Base-by-base conservation (phyloP, 2,329 filamentous ascomycete genomes). In the Trichoderma koningii region DNA sequence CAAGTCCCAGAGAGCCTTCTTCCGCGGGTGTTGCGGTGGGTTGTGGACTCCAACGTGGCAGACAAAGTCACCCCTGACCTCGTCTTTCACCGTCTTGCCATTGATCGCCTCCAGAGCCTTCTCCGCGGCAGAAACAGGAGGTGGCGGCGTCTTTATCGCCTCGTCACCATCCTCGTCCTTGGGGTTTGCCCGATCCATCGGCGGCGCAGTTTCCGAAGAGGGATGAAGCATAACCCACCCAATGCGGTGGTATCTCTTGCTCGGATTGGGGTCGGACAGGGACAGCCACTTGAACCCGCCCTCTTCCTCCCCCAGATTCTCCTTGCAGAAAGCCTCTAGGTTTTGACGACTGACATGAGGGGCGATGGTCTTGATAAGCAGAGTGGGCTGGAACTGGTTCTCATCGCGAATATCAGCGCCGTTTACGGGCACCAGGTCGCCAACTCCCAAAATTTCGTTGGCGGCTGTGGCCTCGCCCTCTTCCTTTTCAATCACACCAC, bases 221-320 rank as follows among this genome's bases (percentile, higher is more conserved):
- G 92, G 90, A 72, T 98, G 90, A 10, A 99, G 84, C 85, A 98
- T 95, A 67, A 99, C 96, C 94, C 96, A 99, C 23, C 95, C 95
- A 76, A 99, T 98, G 23, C 95, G 89, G 75, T 99, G 95, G 73
- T 93, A 99, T 68, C 96, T 90, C 80, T 99, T 99, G 72, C 92
- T 90, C 1, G 95, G 95, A 73, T 99, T 99, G 0, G 95, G 95
- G 72, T 99, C 95, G 70, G 93, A 97, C 56, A 99, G 84, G 41
- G 94, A 98, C 5, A 99, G 83, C 88, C 94, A 98, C 74, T 94
- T 96, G 80, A 95, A 97, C 2, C 94, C 94, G 60, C 93, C 93
- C 69, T 95, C 89, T 53, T 89, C 89, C 72, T 97, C 93, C 15
- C 94, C 93, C 4, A 98, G 85, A 74, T 97, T 90, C 76, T 97